Percentiles rank a stretch among this genome's conserved stretches.
Evolutionary conservation across 1,284 basidiomycete species (phyloP).

Genomic region (Singerocomus rubriflavus): DNA sequence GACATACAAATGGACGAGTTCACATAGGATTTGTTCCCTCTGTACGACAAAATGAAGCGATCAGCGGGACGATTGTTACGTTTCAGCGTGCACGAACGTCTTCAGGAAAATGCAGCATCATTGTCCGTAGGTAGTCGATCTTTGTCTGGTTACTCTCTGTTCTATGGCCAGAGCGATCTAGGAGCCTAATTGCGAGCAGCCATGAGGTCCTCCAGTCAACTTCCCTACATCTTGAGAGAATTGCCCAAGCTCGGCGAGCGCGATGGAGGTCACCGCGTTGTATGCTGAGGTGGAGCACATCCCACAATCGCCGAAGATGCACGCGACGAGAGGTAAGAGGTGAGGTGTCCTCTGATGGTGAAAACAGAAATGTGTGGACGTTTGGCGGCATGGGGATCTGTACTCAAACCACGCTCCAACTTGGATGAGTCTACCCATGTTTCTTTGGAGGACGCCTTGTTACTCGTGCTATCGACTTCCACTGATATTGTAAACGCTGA

Average conservation of each 20-base stretch:
- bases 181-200: conserved; percentile 63
- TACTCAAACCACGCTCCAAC: not conserved
- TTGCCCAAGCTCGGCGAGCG: conserved; percentile 74
- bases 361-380: conserved; percentile 53
- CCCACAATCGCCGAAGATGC: conserved; percentile 70
- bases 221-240: conserved; percentile 82
- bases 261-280: conserved; percentile 65
- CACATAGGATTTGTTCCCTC: conserved; percentile 73
- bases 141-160: conserved; percentile 35
- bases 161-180: conserved; percentile 38
- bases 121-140: conserved; percentile 60
- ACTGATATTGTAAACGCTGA: not conserved
- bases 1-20: conserved; percentile 70
- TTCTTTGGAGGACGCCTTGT: not conserved
- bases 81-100: conserved; percentile 45
- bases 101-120: conserved; percentile 65
- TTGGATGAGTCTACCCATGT: not conserved
- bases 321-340: conserved; percentile 56
- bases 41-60: conserved; percentile 31
- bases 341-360: conserved; percentile 43
- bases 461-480: not conserved
- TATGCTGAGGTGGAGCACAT: conserved; percentile 71
- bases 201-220: conserved; percentile 76
- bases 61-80: conserved; percentile 14
- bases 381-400: conserved; percentile 23